These are phyloP conservation scores for Entoloma clypeatum DNA, from an alignment of 1,284 basidiomycete genomes.

Conservation along the genomic window DNA sequence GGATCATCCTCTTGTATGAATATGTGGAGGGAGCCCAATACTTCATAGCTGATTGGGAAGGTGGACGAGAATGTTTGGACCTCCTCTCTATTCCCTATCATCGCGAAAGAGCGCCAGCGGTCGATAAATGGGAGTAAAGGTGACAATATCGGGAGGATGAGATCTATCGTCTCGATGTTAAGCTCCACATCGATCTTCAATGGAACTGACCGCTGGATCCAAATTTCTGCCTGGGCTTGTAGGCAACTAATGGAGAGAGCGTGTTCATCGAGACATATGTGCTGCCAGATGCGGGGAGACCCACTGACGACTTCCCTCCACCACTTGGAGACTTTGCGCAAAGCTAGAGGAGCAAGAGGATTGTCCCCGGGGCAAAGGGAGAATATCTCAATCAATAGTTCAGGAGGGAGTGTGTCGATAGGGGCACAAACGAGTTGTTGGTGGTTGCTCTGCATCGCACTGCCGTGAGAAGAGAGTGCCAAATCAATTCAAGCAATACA, in stretches of 20 bases:
- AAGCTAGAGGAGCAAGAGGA: conserved; percentile 41
- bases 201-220: conserved; percentile 48
- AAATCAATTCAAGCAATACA: too few relatives aligned
- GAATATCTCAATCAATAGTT: conserved; percentile 64
- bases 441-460: neutral
- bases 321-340: conserved; percentile 49
- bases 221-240: conserved; percentile 46
- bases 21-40: conserved; percentile 25
- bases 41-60: conserved; percentile 11
- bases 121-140: conserved; percentile 50
- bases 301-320: conserved; percentile 51
- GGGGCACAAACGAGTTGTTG: conserved; percentile 11
- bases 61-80: conserved; percentile 16
- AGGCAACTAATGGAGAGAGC: conserved; percentile 33
- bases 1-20: conserved; percentile 32
- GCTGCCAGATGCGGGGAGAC: conserved; percentile 58
- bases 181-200: conserved; percentile 54
- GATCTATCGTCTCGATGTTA: conserved; percentile 44
- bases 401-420: conserved; percentile 46
- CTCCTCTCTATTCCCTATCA: conserved; percentile 36
- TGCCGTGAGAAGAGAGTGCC: neutral
- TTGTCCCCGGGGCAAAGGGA: conserved; percentile 39
- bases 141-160: conserved; percentile 57
- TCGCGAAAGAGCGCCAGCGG: conserved; percentile 51
- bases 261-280: conserved; percentile 45